Evolutionary conservation across 768 basidiomycete genomes (phyloP).

Genomic region (Mycena galopus): DNA sequence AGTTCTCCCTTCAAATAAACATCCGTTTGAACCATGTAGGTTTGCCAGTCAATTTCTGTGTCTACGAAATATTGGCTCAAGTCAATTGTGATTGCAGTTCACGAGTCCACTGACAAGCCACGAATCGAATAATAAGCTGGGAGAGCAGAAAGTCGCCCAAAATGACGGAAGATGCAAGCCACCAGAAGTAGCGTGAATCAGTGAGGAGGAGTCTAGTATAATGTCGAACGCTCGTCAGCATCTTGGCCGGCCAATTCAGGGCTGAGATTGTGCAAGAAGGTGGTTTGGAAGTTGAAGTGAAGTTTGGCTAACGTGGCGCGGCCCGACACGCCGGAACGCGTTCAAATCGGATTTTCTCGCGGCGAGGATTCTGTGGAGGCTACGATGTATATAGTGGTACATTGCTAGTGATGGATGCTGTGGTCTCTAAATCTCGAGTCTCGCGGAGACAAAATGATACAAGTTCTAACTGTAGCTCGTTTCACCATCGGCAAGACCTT

Average conservation of each 20-base stretch:
- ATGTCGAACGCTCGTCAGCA: slow-evolving; percentile 23
- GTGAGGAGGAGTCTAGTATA: slow-evolving; percentile 40
- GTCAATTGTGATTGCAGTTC: neutral
- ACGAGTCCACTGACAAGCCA: slow-evolving; percentile 77
- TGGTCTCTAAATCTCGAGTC: neutral
- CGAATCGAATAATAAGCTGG: slow-evolving; percentile 80
- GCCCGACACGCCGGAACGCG: neutral
- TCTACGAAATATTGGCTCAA: slow-evolving; percentile 62
- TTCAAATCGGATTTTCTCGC: too few species aligned
- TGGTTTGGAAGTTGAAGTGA: neutral
- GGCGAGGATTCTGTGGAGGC: too few species aligned
- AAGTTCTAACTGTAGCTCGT: neutral
- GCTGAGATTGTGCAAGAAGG: too few species aligned
- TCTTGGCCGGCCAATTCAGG: neutral
- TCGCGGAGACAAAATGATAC: neutral
- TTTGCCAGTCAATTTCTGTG: slow-evolving; percentile 98
- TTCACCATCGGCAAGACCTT: slow-evolving; percentile 64
- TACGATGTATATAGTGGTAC: neutral
- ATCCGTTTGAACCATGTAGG: slow-evolving; percentile 92
- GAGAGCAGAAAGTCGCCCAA: slow-evolving; percentile 85
- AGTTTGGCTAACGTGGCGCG: neutral
- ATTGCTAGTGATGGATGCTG: neutral
- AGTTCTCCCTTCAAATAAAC: slow-evolving; percentile 85
- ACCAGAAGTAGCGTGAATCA: slow-evolving; percentile 78
- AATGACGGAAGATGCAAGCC: slow-evolving; percentile 72